A percentile compares a stretch with the other conserved stretches of the same genome.
These are phyloP conservation scores for Citrus reticulata DNA, from an alignment of 345 rosid genomes.

Conservation along the genomic window DNA sequence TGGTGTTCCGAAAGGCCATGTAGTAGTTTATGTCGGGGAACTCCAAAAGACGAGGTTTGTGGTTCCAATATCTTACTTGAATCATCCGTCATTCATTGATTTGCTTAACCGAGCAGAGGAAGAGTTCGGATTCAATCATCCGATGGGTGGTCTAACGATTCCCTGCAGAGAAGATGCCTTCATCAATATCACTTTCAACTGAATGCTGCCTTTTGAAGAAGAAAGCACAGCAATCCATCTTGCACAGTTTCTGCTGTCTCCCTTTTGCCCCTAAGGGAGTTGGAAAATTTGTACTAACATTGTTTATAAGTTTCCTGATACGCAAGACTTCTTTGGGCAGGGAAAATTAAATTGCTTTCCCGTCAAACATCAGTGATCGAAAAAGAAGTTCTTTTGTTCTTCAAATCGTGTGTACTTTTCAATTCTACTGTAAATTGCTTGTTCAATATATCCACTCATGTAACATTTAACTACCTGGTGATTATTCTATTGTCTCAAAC, in stretches of 20 bases:
- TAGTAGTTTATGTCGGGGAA: slow-evolving; percentile 47
- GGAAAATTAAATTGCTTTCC: not conserved
- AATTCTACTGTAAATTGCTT: too few relatives aligned
- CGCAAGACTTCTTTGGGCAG: not conserved
- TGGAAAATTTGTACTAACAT: not conserved
- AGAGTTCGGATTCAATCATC: slow-evolving; percentile 19
- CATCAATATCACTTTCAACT: slow-evolving; percentile 16
- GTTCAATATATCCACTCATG: too few relatives aligned
- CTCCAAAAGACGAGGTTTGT: slow-evolving; percentile 32
- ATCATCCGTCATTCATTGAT: slow-evolving; percentile 38
- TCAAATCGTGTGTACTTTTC: not conserved
- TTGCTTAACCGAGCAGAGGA: slow-evolving; percentile 18
- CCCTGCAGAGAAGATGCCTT: slow-evolving; percentile 24
- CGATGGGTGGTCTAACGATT: slow-evolving; percentile 19
- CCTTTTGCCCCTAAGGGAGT: slow-evolving; percentile 2
- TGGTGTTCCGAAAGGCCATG: slow-evolving; percentile 40
- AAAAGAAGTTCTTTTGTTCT: not conserved
- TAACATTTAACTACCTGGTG: not conserved
- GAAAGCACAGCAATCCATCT: not conserved
- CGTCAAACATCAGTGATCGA: not conserved
- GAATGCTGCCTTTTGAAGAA: not conserved
- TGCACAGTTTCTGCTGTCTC: not conserved
- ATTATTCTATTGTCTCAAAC: not conserved
- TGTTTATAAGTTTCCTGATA: not conserved
- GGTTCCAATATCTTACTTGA: slow-evolving; percentile 37